Conservation (phyloP, 1,284 basidiomycete species). For the Gomphus sp. region DNA sequence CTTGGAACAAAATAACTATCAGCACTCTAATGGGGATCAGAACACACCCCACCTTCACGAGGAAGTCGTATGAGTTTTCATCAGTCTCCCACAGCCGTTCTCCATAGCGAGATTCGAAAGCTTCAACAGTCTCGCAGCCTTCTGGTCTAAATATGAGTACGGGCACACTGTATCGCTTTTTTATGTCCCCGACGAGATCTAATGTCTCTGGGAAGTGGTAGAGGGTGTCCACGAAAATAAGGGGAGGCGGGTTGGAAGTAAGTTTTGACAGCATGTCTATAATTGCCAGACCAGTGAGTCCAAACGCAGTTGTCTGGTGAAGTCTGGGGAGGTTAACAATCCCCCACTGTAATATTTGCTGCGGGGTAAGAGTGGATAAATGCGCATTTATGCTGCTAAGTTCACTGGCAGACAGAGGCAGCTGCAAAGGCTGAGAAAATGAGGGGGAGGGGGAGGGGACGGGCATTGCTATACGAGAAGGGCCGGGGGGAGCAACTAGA, state of each 20-base stretch:
- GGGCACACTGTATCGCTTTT: slow-evolving; percentile 63
- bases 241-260: slow-evolving; percentile 49
- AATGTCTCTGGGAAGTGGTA: slow-evolving; percentile 96
- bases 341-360: slow-evolving; percentile 81
- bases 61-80: slow-evolving; percentile 86
- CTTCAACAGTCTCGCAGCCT: slow-evolving; percentile 56
- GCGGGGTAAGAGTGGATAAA: slow-evolving; percentile 62
- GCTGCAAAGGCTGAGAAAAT: slow-evolving; percentile 27
- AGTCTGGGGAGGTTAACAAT: slow-evolving; percentile 69
- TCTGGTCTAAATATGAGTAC: slow-evolving; percentile 79
- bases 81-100: slow-evolving; percentile 82
- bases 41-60: slow-evolving; percentile 68
- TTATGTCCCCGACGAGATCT: slow-evolving; percentile 75
- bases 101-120: slow-evolving; percentile 82
- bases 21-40: background rate
- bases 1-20: slow-evolving; percentile 28
- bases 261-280: slow-evolving; percentile 89
- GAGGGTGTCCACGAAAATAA: slow-evolving; percentile 93
- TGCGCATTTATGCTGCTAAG: slow-evolving; percentile 66
- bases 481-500: background rate
- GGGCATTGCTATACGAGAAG: background rate
- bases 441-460: background rate
- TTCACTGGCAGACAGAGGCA: slow-evolving; percentile 58
- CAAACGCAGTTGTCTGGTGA: slow-evolving; percentile 91
- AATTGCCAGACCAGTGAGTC: slow-evolving; percentile 84